These are phyloP conservation scores for Marasmius fiardii DNA, from an alignment of 1,284 basidiomycete species.

Conservation along the genomic window DNA sequence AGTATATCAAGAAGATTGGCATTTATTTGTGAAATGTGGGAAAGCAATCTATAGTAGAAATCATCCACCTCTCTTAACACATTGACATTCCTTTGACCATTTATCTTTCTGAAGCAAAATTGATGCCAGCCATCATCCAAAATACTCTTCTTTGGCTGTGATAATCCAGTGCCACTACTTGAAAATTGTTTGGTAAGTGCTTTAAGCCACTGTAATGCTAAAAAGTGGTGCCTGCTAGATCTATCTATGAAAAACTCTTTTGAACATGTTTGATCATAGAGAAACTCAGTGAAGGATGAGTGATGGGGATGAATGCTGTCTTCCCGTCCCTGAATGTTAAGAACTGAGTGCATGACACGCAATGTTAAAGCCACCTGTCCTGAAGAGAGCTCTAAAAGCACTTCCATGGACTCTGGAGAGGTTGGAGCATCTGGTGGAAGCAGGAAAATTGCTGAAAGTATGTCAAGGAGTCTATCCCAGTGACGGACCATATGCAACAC, in stretches of 20 bases:
- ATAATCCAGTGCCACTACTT: too few relatives aligned
- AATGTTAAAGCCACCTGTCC: background rate
- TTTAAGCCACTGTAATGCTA: background rate
- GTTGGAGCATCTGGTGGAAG: background rate
- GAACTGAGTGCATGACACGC: background rate
- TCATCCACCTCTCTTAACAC: too few relatives aligned
- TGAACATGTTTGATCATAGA: background rate
- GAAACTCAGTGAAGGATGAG: background rate
- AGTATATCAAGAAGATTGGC: too few relatives aligned
- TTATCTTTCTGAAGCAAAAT: too few relatives aligned
- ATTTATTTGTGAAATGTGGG: too few relatives aligned
- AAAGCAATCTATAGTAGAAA: too few relatives aligned
- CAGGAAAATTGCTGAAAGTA: background rate
- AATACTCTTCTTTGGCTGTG: too few relatives aligned
- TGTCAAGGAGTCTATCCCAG: background rate
- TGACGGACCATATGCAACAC: constrained; percentile 9
- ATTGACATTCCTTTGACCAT: too few relatives aligned
- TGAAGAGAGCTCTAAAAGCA: background rate
- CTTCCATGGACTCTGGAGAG: background rate
- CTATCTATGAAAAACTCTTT: background rate
- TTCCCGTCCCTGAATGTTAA: background rate
- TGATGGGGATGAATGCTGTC: background rate
- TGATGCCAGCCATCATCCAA: too few relatives aligned
- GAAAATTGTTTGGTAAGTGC: too few relatives aligned
- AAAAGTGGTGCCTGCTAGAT: background rate